Percentiles rank a stretch among this genome's conserved stretches.
phyloP scores from a whole-genome alignment of 495 filamentous ascomycete species.

The Penicillium desertorum region DNA sequence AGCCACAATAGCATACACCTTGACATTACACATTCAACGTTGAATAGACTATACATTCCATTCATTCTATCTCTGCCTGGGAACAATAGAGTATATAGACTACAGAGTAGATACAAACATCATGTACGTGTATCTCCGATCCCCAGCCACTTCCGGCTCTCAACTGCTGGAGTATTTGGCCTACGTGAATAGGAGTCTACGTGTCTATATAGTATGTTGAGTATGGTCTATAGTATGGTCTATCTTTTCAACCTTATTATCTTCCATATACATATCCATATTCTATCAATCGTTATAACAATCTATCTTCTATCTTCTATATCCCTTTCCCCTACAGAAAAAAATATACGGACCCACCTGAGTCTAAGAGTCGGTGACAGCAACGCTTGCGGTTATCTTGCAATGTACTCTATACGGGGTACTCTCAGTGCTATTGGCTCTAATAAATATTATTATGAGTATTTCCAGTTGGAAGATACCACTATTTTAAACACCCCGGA shows the following conservation, averaged over 20 bases:
- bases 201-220: neutral
- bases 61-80: neutral
- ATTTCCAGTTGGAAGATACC: neutral
- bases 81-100: neutral
- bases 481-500: too few species aligned
- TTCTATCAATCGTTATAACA: neutral
- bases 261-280: neutral
- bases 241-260: neutral
- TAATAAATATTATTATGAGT: neutral
- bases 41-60: neutral
- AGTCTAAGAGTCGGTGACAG: neutral
- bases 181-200: neutral
- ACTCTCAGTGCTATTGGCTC: neutral
- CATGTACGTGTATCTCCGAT: conserved; percentile 5
- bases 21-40: neutral
- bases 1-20: neutral
- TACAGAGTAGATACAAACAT: neutral
- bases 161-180: conserved; percentile 4
- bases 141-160: conserved; percentile 11
- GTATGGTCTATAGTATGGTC: neutral
- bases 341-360: conserved; percentile 5
- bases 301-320: neutral
- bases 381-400: neutral
- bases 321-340: neutral
- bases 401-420: neutral